phyloP scores from a whole-genome alignment of 2,329 filamentous ascomycete genomes.

The Fusarium azukiicola region DNA sequence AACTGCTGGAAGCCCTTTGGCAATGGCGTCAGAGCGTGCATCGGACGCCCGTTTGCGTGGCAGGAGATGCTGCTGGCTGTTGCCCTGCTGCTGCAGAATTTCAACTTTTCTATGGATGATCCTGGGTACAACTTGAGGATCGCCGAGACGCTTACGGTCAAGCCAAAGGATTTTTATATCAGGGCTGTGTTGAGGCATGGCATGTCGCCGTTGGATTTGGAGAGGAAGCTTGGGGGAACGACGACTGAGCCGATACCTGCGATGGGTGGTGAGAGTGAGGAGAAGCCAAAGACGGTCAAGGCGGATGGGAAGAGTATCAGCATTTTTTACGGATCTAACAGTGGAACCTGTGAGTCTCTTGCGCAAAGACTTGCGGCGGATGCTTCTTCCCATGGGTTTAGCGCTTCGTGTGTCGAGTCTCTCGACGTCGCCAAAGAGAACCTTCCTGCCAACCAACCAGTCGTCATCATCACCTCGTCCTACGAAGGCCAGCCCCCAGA shows the following conservation, averaged over 20 bases:
- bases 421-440: conserved; percentile 78
- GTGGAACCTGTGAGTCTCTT: conserved; percentile 84
- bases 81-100: conserved; percentile 83
- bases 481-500: conserved; percentile 87
- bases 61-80: conserved; percentile 71
- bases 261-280: conserved; percentile 22
- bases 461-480: conserved; percentile 82
- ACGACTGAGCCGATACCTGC: conserved; percentile 31
- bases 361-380: conserved; percentile 79
- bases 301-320: conserved; percentile 65
- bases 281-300: conserved; percentile 3
- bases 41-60: conserved; percentile 76
- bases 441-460: conserved; percentile 76
- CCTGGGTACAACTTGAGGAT: conserved; percentile 75
- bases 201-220: conserved; percentile 62
- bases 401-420: conserved; percentile 68
- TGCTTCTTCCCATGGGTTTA: conserved; percentile 76
- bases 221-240: conserved; percentile 53
- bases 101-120: conserved; percentile 81
- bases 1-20: conserved; percentile 76
- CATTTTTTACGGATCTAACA: conserved; percentile 85
- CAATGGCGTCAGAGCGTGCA: conserved; percentile 74
- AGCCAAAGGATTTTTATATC: conserved; percentile 80
- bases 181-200: conserved; percentile 73
- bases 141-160: conserved; percentile 78